These are phyloP conservation scores for Solanum pimpinellifolium DNA, from an alignment of 257 asterid genomes.

Conservation along the genomic window DNA sequence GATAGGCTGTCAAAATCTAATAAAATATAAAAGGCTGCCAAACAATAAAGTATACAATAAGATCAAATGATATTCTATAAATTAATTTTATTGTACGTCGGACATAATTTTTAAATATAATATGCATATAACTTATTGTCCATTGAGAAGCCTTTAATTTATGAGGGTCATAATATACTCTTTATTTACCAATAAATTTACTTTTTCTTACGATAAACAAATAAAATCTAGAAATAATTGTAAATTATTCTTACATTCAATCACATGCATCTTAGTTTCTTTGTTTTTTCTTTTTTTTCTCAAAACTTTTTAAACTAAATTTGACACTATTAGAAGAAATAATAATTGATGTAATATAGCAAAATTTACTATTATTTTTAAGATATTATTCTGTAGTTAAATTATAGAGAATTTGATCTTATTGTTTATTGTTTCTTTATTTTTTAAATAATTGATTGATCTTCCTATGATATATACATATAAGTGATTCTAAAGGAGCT, in stretches of 20 bases:
- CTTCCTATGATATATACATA: background rate
- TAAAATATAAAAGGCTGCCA: background rate
- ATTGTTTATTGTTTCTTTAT: background rate
- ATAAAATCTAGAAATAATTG: too few relatives aligned
- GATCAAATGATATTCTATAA: background rate
- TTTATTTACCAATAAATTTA: too few relatives aligned
- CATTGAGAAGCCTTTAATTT: background rate
- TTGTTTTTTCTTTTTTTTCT: too few relatives aligned
- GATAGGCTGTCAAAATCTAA: background rate
- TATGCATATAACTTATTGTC: background rate
- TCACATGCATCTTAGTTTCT: too few relatives aligned
- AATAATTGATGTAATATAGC: background rate
- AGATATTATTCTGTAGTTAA: background rate
- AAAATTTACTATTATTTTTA: background rate
- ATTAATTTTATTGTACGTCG: too few relatives aligned
- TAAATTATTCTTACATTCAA: too few relatives aligned
- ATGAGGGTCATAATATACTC: too few relatives aligned
- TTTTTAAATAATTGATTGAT: background rate
- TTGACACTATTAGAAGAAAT: too few relatives aligned
- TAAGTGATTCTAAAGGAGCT: background rate
- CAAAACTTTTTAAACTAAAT: too few relatives aligned
- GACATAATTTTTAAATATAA: too few relatives aligned
- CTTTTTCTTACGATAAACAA: too few relatives aligned
- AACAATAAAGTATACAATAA: background rate
- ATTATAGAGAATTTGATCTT: background rate